A percentile compares a stretch with the other conserved stretches of the same genome.
Conservation (phyloP, 2,329 filamentous ascomycete species). For the Westerdykella aurantiaca region DNA sequence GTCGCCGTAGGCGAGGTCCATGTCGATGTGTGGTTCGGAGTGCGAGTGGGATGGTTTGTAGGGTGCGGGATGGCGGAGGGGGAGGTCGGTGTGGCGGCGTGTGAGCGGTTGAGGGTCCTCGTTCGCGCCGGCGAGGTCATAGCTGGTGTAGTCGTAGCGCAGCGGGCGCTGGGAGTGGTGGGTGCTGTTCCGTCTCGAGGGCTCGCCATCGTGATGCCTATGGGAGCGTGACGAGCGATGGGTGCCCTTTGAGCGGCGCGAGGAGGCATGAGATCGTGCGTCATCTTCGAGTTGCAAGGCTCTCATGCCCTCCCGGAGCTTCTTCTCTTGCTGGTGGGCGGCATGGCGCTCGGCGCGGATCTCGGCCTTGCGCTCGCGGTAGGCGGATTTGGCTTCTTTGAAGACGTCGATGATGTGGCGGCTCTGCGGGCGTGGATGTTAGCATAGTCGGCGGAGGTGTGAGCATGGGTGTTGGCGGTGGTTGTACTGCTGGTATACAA, state of each 20-base stretch:
- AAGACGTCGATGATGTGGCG: slow-evolving; percentile 87
- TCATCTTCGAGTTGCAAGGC: slow-evolving; percentile 42
- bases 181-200: slow-evolving; percentile 12
- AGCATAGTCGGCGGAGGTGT: slow-evolving; percentile 7
- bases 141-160: slow-evolving; percentile 27
- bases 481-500: background rate
- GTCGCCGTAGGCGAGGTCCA: slow-evolving; percentile 87
- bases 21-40: slow-evolving; percentile 60
- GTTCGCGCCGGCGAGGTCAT: slow-evolving; percentile 27
- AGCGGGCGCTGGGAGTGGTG: slow-evolving; percentile 4
- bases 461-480: background rate
- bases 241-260: slow-evolving; percentile 20
- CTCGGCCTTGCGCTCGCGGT: slow-evolving; percentile 80
- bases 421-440: slow-evolving; percentile 52
- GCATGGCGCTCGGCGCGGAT: slow-evolving; percentile 65
- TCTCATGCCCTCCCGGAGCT: slow-evolving; percentile 55
- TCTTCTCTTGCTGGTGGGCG: slow-evolving; percentile 50
- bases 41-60: slow-evolving; percentile 28
- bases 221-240: slow-evolving; percentile 16
- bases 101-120: slow-evolving; percentile 37
- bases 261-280: slow-evolving; percentile 27
- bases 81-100: slow-evolving; percentile 41
- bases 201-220: slow-evolving; percentile 29
- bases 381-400: slow-evolving; percentile 84
- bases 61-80: slow-evolving; percentile 7